Evolutionary conservation across 495 filamentous ascomycete genomes (phyloP), one percentile per base, ranked within the genome.

Genomic region (Penicillium coprophilum): DNA sequence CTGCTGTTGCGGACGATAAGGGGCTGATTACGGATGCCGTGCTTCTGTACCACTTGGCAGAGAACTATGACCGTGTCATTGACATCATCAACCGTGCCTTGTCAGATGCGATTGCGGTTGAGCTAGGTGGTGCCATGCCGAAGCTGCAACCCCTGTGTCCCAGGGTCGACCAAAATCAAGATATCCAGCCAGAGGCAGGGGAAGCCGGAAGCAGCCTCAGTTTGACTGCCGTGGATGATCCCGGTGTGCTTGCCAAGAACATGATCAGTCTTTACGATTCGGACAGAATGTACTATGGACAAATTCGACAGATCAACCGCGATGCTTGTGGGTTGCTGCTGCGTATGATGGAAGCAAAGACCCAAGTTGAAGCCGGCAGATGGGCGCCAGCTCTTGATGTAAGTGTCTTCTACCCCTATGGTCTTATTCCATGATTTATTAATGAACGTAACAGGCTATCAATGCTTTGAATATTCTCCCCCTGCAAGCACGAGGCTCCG

Each of bases 21-120:
- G 93, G 95, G 32, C 81, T 95, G 36, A 88, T 86, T 2, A 91
- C 91, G 7, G 94, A 99, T 70, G 92, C 95, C 1, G 93, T 97
- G 6, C 79, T 99, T 45, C 76, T 99, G 38, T 97, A 94, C 66
- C 92, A 97, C 69, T 81, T 99, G 34, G 92, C 93, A 0, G 90
- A 90, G 63, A 91, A 99, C 64, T 97, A 95, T 67, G 91, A 97
- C 61, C 89, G 82, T 54, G 95, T 97, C 39, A 84, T 97, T 53
- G 74, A 82, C 40, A 92, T 96, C 60, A 83, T 96, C 59, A 96
- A 93, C 70, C 86, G 90, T 28, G 85, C 91, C n/a, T 77, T 97
- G 27, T 92, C 92, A 21, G 91, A 96, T 67, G 87, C 90, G 30
- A 82, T 96, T 55, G 83, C 88, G 15, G 77, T 91, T 11, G 89